Evolutionary conservation across 768 basidiomycete genomes (phyloP).

Genomic region (Leccinum boreale): DNA sequence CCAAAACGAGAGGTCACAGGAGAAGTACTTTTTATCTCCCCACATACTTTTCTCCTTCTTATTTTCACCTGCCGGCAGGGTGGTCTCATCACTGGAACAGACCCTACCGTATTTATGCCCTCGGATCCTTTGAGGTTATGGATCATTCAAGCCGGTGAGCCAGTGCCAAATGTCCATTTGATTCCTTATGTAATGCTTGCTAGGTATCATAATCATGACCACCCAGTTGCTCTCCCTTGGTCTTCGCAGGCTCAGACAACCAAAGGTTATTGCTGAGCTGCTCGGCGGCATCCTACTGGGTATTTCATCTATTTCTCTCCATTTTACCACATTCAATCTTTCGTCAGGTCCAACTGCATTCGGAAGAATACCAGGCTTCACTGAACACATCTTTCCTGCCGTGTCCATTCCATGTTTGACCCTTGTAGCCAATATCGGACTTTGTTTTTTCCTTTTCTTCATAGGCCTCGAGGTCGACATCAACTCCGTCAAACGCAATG

Average conservation of each 20-base stretch:
- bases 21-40: conserved; percentile 14
- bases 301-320: conserved; percentile 35
- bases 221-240: conserved; percentile 71
- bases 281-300: conserved; percentile 87
- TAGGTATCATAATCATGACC: conserved; percentile 80
- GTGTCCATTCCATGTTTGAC: conserved; percentile 73
- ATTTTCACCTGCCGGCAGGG: conserved; percentile 44
- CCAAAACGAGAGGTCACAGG: conserved; percentile 17
- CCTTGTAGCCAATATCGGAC: conserved; percentile 85
- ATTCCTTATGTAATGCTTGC: not conserved
- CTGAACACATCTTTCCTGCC: conserved; percentile 76
- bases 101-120: conserved; percentile 64
- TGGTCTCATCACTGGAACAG: conserved; percentile 69
- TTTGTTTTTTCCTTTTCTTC: conserved; percentile 86
- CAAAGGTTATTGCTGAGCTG: conserved; percentile 81
- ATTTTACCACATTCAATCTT: not conserved
- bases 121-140: conserved; percentile 71
- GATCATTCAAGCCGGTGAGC: conserved; percentile 75
- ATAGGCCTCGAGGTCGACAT: conserved; percentile 91
- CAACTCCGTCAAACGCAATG: conserved; percentile 73
- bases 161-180: not conserved
- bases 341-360: conserved; percentile 47
- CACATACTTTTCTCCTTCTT: not conserved
- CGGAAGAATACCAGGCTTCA: conserved; percentile 87
- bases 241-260: conserved; percentile 77